A percentile compares a stretch with the other conserved stretches of the same genome.
Conservation (phyloP, 306 rosid genomes). For the Prunus campanulata region DNA sequence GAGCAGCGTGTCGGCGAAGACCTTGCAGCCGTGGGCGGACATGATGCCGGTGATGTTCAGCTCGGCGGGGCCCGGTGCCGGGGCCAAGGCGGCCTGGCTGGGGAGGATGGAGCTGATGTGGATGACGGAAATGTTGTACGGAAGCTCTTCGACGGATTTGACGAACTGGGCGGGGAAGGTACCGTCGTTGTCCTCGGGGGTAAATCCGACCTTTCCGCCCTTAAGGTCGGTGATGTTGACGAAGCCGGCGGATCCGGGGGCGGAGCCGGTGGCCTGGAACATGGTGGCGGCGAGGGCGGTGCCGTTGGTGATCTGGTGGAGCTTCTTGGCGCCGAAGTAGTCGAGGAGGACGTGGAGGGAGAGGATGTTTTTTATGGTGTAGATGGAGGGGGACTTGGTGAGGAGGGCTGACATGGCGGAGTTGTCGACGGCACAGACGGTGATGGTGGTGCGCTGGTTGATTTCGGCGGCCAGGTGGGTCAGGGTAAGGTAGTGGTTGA, state of each 20-base stretch:
- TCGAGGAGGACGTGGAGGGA: slow-evolving; percentile 88
- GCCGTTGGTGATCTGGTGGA: slow-evolving; percentile 97
- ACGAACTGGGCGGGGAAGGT: slow-evolving; percentile 49
- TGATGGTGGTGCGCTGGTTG: slow-evolving; percentile 62
- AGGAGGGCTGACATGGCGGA: slow-evolving; percentile 73
- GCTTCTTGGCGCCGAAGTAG: slow-evolving; percentile 89
- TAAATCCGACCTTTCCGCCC: slow-evolving; percentile 83
- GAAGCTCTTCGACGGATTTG: slow-evolving; percentile 67
- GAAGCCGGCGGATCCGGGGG: slow-evolving; percentile 74
- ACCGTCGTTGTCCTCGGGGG: slow-evolving; percentile 57
- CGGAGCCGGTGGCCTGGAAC: slow-evolving; percentile 84
- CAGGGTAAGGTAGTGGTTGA: slow-evolving; percentile 68
- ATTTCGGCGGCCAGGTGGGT: slow-evolving; percentile 78
- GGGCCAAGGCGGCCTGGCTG: slow-evolving; percentile 65
- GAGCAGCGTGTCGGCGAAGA: slow-evolving; percentile 57
- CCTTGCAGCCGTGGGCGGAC: slow-evolving; percentile 74
- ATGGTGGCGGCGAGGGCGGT: slow-evolving; percentile 82
- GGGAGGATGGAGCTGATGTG: slow-evolving; percentile 72
- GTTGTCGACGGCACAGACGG: slow-evolving; percentile 84
- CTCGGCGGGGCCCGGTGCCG: slow-evolving; percentile 58
- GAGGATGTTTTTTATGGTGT: slow-evolving; percentile 75
- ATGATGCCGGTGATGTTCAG: slow-evolving; percentile 55
- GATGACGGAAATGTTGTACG: slow-evolving; percentile 75
- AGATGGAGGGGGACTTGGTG: slow-evolving; percentile 45
- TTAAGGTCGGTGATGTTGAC: slow-evolving; percentile 80